Percentiles rank a stretch among this genome's conserved stretches.
Evolutionary conservation across 805 yeast species (phyloP).

Genomic region (Monosporozyma aquatica): DNA sequence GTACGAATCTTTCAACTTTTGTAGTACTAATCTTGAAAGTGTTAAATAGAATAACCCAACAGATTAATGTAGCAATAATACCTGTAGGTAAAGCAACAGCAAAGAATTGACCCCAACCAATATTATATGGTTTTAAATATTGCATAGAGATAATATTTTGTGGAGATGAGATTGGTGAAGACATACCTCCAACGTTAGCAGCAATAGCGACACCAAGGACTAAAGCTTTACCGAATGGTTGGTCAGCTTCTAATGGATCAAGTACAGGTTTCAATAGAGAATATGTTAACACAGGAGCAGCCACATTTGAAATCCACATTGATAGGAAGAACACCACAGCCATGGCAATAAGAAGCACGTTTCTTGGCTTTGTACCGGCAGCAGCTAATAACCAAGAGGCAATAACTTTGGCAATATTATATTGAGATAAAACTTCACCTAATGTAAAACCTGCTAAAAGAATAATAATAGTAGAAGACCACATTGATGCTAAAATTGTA

Average conservation of each 20-base stretch:
- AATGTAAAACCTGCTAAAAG: slow-evolving; percentile 87
- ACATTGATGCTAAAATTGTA: slow-evolving; percentile 73
- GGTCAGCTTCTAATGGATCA: slow-evolving; percentile 64
- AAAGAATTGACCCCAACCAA: slow-evolving; percentile 89
- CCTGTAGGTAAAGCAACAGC: slow-evolving; percentile 80
- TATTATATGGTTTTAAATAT: slow-evolving; percentile 57
- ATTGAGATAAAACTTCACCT: slow-evolving; percentile 89
- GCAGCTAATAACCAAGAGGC: slow-evolving; percentile 74
- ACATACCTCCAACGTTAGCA: slow-evolving; percentile 91
- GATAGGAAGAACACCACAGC: slow-evolving; percentile 73
- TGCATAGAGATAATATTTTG: slow-evolving; percentile 88
- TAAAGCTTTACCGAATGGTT: slow-evolving; percentile 74
- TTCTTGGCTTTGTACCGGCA: slow-evolving; percentile 78
- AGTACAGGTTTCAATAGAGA: slow-evolving; percentile 81
- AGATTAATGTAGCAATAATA: slow-evolving; percentile 46
- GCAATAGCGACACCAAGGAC: slow-evolving; percentile 87
- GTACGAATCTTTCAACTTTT: slow-evolving; percentile 38
- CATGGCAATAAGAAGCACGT: slow-evolving; percentile 73
- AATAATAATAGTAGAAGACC: slow-evolving; percentile 89
- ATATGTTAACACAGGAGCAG: slow-evolving; percentile 87
- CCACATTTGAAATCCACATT: slow-evolving; percentile 95
- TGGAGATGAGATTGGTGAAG: slow-evolving; percentile 94
- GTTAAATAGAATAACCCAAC: slow-evolving; percentile 60
- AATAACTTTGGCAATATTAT: slow-evolving; percentile 77
- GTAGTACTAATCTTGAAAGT: slow-evolving; percentile 45